These are phyloP conservation scores for Erysimum cheiranthoides DNA, from an alignment of 345 rosid genomes.

Conservation along the genomic window DNA sequence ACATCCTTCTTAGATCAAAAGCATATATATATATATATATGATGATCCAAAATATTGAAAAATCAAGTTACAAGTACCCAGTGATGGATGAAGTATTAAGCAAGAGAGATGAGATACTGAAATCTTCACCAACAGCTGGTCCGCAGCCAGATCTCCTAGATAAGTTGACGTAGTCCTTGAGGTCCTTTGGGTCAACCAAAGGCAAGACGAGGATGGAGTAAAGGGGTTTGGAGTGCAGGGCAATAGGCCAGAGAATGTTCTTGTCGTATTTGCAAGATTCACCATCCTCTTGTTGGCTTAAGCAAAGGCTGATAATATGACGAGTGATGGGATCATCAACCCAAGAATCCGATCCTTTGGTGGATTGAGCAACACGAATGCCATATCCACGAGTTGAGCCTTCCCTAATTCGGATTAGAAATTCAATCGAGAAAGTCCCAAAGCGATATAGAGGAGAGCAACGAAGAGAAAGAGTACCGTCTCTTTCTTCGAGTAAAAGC, in stretches of 20 bases:
- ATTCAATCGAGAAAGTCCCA: conserved; percentile 5
- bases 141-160: conserved; percentile 81
- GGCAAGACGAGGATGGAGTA: conserved; percentile 74
- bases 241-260: conserved; percentile 76
- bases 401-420: conserved; percentile 57
- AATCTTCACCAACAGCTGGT: conserved; percentile 69
- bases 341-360: conserved; percentile 88
- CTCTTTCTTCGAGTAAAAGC: conserved; percentile 66
- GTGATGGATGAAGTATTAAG: conserved; percentile 94
- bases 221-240: conserved; percentile 68
- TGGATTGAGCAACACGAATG: conserved; percentile 69
- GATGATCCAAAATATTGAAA: background rate
- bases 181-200: conserved; percentile 72
- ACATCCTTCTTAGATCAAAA: too few species aligned
- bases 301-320: conserved; percentile 69
- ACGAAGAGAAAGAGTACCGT: conserved; percentile 49
- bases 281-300: conserved; percentile 51
- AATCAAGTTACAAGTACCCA: conserved; percentile 76
- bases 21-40: background rate
- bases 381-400: conserved; percentile 84
- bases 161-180: conserved; percentile 58
- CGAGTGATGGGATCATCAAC: conserved; percentile 92
- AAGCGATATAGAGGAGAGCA: background rate
- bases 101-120: conserved; percentile 74
- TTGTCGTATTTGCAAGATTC: conserved; percentile 39